These are phyloP conservation scores for Carex parvula DNA, from an alignment of 176 grass and related monocot genomes.

Conservation along the genomic window DNA sequence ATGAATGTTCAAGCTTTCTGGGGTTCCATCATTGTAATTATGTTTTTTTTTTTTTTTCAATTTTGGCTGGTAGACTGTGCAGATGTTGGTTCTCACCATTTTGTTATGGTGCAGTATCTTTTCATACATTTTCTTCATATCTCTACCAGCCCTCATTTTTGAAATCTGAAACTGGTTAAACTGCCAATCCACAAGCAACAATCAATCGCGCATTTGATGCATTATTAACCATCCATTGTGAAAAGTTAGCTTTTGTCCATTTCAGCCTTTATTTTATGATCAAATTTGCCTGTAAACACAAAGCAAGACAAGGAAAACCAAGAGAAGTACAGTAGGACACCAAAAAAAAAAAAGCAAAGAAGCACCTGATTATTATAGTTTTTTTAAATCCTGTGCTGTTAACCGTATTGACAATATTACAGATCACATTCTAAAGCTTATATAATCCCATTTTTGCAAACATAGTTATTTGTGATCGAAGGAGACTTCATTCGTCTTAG, in stretches of 20 bases:
- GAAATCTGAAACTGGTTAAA: not conserved
- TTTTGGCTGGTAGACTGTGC: not conserved
- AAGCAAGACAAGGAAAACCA: not conserved
- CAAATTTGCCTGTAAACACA: not conserved
- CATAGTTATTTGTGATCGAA: constrained; percentile 97
- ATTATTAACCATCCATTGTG: not conserved
- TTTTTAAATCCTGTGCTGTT: not conserved
- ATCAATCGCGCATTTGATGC: not conserved
- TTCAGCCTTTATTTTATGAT: not conserved
- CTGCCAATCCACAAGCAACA: not conserved
- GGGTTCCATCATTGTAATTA: not conserved
- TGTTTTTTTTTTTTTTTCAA: no score
- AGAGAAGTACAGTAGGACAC: not conserved
- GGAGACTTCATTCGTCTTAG: constrained; percentile 92
- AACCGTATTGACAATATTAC: not conserved
- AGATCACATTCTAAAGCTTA: constrained; percentile 1
- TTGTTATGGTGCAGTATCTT: not conserved
- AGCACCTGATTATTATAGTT: not conserved
- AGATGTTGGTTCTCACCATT: not conserved
- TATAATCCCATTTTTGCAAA: constrained; percentile 19
- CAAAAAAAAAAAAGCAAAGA: not conserved
- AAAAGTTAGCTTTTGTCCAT: not conserved
- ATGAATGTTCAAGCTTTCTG: not conserved
- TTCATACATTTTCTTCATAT: not conserved
- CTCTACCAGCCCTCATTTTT: not conserved